Base-by-base conservation (phyloP, 2,329 filamentous ascomycete genomes). In the Pyricularia pennisetigena region DNA sequence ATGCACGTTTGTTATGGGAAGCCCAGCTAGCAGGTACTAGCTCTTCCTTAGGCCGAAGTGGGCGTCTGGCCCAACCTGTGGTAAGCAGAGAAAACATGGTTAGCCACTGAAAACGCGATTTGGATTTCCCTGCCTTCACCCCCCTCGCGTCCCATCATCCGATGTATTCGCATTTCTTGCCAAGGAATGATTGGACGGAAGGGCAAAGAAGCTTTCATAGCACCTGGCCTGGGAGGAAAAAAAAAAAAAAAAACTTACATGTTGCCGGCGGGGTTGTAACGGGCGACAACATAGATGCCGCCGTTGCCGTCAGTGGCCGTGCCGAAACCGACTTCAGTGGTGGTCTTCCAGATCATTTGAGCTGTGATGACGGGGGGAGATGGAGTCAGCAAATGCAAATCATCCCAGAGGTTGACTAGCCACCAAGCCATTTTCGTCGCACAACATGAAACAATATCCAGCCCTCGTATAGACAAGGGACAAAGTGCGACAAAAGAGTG, bases 301-400 rank as follows among this genome's bases (percentile, higher is more conserved):
- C 68, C 68, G 16, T 67, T 67, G 68, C 26, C 24, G 61, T 69
- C 68, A 10, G 3, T 32, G 54, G 65, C 63, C n/a, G 65, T 65
- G 23, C 57, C 68, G 10, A 69, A 28, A 23, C 65, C 68, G 14
- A 69, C 68, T 59, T 65, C 30, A 62, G 61, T 69, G 62, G 41
- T 66, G 59, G 59, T 63, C 68, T 73, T 74, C 74, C 73, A 74
- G 72, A 75, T 72, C 61, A 74, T 74, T 69, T 75, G 74, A 68
- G 74, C 73, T 74, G 66, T 29, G 64, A 63, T 24, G 24, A 54
- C n/a, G n/a, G n/a, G n/a, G n/a, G n/a, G 23, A 6, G 4, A 8
- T 61, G 6, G 4, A 61, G 57, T 61, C 23, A 61, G 57, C 57
- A 6, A 61, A 24, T 61, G 57, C 8, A 4, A 35, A 26, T 26